These are phyloP conservation scores for Petunia secreta DNA, from an alignment of 257 asterid genomes.

Conservation along the genomic window DNA sequence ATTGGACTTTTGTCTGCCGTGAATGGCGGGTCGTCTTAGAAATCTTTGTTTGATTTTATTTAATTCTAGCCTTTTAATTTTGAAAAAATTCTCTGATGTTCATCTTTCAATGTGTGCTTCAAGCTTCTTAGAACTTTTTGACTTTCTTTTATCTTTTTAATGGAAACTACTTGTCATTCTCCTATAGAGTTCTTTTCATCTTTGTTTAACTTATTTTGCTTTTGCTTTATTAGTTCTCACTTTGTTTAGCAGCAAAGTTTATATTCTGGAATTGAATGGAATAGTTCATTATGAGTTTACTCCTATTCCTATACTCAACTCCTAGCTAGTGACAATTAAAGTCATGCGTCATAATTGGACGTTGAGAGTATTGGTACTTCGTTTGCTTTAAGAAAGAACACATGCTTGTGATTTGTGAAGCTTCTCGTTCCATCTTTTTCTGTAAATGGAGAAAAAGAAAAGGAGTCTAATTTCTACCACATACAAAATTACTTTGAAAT, in stretches of 20 bases:
- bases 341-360: slow-evolving; percentile 24
- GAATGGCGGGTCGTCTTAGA: slow-evolving; percentile 25
- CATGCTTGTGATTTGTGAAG: slow-evolving; percentile 3
- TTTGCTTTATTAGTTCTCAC: slow-evolving; percentile 7
- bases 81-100: neutral
- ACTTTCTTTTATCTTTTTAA: slow-evolving; percentile 21
- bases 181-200: slow-evolving; percentile 6
- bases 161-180: neutral
- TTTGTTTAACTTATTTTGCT: neutral
- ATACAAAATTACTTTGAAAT: too few relatives aligned
- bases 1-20: slow-evolving; percentile 24
- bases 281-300: slow-evolving; percentile 11
- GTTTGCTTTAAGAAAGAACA: slow-evolving; percentile 19
- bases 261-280: slow-evolving; percentile 2
- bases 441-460: neutral
- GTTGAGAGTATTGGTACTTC: neutral
- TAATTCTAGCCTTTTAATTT: neutral
- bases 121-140: slow-evolving; percentile 20
- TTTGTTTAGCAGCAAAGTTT: neutral
- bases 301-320: slow-evolving; percentile 17
- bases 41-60: neutral
- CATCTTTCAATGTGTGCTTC: slow-evolving; percentile 13
- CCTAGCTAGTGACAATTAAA: neutral
- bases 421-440: neutral
- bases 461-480: neutral